Evolutionary conservation across 1,139 yeast species (phyloP).

Genomic region (Debaryomyces psychrophilus): DNA sequence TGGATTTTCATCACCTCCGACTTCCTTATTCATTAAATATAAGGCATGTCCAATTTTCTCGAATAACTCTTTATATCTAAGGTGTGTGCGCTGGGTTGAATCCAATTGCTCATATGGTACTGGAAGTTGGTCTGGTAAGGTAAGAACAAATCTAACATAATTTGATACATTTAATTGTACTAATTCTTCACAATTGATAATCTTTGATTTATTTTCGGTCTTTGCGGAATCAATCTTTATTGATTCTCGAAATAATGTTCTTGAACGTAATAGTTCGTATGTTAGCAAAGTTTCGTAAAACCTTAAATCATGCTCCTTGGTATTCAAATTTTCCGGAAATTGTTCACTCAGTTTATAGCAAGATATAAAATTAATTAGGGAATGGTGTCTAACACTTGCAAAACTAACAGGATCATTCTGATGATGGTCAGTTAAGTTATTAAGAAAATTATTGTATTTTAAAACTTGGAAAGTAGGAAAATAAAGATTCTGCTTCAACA

Average conservation of each 20-base stretch:
- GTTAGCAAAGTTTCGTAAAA: constrained; percentile 39
- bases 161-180: constrained; percentile 44
- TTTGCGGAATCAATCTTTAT: constrained; percentile 19
- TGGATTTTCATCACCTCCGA: constrained; percentile 28
- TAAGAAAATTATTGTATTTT: constrained; percentile 40
- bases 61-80: constrained; percentile 33
- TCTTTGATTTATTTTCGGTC: constrained; percentile 13
- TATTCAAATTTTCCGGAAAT: constrained; percentile 15
- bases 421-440: constrained; percentile 37
- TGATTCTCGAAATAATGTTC: constrained; percentile 33
- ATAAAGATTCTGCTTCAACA: constrained; percentile 25
- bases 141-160: constrained; percentile 40
- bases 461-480: constrained; percentile 38
- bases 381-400: constrained; percentile 43
- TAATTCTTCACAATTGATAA: constrained; percentile 39
- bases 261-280: constrained; percentile 32
- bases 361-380: constrained; percentile 38
- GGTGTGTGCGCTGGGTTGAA: constrained; percentile 31
- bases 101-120: constrained; percentile 20
- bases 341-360: constrained; percentile 24
- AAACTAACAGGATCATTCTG: constrained; percentile 45
- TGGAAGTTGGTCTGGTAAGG: constrained; percentile 29
- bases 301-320: constrained; percentile 24
- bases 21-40: constrained; percentile 34
- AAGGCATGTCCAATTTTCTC: constrained; percentile 30